A percentile compares a stretch with the other conserved stretches of the same genome.
phyloP scores from a whole-genome alignment of 1,284 basidiomycete genomes.

The Inonotus hispidus region DNA sequence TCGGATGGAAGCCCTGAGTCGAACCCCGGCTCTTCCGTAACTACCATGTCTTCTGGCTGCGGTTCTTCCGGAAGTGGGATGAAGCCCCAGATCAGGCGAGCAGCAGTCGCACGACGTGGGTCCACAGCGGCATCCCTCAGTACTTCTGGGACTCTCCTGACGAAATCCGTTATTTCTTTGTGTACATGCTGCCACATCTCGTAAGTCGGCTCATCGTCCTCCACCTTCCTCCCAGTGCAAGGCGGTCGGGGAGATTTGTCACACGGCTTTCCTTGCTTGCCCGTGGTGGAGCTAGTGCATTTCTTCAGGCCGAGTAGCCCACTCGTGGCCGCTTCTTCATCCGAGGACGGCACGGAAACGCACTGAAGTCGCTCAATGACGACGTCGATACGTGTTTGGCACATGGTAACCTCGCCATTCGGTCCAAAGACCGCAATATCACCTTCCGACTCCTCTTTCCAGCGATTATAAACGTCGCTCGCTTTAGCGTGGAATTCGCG shows the following conservation, averaged over 20 bases:
- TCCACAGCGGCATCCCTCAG: not conserved
- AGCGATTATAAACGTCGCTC: not conserved
- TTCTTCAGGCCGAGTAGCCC: not conserved
- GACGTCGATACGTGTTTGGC: slow-evolving; percentile 3
- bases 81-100: slow-evolving; percentile 8
- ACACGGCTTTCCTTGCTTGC: not conserved
- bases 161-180: not conserved
- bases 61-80: not conserved
- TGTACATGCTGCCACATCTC: slow-evolving; percentile 3
- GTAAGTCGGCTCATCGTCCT: not conserved
- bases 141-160: not conserved
- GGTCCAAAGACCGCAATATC: not conserved
- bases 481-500: not conserved
- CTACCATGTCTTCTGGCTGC: not conserved
- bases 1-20: not conserved
- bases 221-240: not conserved
- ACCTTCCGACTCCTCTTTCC: not conserved
- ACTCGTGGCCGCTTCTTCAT: not conserved
- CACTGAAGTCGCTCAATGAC: not conserved
- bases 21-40: not conserved
- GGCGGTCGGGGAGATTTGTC: not conserved
- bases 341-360: not conserved
- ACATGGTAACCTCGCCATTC: slow-evolving; percentile 7
- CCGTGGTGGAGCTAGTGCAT: not conserved
- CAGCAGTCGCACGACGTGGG: not conserved